Conservation (phyloP, 1,284 basidiomycete species). For the Microbotryum violaceum region DNA sequence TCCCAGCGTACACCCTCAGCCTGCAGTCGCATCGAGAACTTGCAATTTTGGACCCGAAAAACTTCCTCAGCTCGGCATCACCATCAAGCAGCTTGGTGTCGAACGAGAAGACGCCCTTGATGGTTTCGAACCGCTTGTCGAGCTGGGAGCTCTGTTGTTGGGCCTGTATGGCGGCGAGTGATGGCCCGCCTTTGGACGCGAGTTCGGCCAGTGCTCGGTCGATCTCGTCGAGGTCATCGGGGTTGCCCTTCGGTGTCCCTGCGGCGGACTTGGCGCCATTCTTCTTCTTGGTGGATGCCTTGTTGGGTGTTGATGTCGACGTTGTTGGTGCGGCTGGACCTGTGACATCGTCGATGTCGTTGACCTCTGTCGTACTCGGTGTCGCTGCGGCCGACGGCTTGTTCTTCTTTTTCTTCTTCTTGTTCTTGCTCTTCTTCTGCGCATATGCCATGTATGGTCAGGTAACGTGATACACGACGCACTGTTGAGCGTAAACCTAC, state of each 20-base stretch:
- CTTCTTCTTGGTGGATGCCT: not conserved
- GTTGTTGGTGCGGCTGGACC: not conserved
- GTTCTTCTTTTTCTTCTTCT: constrained; percentile 44
- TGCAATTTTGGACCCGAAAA: constrained; percentile 84
- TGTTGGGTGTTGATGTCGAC: not conserved
- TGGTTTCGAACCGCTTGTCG: constrained; percentile 7
- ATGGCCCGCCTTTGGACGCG: constrained; percentile 55
- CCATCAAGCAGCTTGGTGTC: constrained; percentile 71
- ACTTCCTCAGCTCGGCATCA: constrained; percentile 78
- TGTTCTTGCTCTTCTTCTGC: constrained; percentile 45
- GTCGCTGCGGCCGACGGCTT: constrained; percentile 40
- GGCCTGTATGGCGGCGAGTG: not conserved
- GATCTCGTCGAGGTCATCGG: constrained; percentile 58
- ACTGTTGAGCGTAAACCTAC: not conserved
- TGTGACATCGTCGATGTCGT: constrained; percentile 5
- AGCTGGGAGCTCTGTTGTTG: not conserved
- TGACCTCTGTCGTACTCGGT: constrained; percentile 47
- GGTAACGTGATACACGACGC: not conserved
- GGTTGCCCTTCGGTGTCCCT: constrained; percentile 11
- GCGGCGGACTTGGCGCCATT: constrained; percentile 19
- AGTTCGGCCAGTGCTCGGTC: constrained; percentile 75
- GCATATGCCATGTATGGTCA: not conserved
- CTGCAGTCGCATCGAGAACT: constrained; percentile 40
- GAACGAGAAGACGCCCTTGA: constrained; percentile 44
- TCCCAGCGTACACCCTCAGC: no score